Evolutionary conservation across 2,329 filamentous ascomycete genomes (phyloP).

Genomic region (Aspergillus sp.): DNA sequence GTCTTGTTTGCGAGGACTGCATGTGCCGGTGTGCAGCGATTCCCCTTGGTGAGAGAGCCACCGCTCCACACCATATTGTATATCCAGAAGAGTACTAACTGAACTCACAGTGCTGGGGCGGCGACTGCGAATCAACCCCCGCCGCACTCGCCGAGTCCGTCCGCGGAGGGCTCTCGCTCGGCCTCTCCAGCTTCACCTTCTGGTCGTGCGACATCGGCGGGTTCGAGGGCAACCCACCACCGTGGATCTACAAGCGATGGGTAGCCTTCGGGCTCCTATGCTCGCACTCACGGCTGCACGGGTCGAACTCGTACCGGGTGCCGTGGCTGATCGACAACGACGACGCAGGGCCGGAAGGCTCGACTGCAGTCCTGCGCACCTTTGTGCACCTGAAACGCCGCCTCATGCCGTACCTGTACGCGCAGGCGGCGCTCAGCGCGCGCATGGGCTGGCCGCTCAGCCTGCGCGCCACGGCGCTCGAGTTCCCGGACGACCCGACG

Average conservation of each 20-base stretch:
- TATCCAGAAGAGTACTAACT: too few relatives aligned
- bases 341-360: slow-evolving; percentile 57
- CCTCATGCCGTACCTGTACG: slow-evolving; percentile 51
- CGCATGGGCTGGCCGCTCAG: slow-evolving; percentile 50
- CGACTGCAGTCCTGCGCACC: slow-evolving; percentile 46
- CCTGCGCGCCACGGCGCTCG: slow-evolving; percentile 58
- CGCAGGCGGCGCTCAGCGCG: slow-evolving; percentile 43
- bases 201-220: slow-evolving; percentile 65
- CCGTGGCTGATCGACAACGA: slow-evolving; percentile 65
- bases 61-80: too few relatives aligned
- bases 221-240: slow-evolving; percentile 58
- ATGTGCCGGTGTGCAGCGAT: slow-evolving; percentile 58
- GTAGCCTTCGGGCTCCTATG: slow-evolving; percentile 66
- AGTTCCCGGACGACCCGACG: slow-evolving; percentile 63
- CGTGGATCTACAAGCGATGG: slow-evolving; percentile 68
- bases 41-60: too few relatives aligned
- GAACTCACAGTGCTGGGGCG: too few relatives aligned
- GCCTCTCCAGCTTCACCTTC: slow-evolving; percentile 56
- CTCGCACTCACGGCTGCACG: slow-evolving; percentile 61
- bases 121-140: slow-evolving; percentile 64
- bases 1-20: slow-evolving; percentile 61
- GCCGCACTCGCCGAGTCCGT: slow-evolving; percentile 64
- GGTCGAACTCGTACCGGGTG: slow-evolving; percentile 61
- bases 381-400: slow-evolving; percentile 46
- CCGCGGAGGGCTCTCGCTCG: slow-evolving; percentile 55